Evolutionary conservation across 768 basidiomycete species (phyloP).

Genomic region (Lyophyllum shimeji): DNA sequence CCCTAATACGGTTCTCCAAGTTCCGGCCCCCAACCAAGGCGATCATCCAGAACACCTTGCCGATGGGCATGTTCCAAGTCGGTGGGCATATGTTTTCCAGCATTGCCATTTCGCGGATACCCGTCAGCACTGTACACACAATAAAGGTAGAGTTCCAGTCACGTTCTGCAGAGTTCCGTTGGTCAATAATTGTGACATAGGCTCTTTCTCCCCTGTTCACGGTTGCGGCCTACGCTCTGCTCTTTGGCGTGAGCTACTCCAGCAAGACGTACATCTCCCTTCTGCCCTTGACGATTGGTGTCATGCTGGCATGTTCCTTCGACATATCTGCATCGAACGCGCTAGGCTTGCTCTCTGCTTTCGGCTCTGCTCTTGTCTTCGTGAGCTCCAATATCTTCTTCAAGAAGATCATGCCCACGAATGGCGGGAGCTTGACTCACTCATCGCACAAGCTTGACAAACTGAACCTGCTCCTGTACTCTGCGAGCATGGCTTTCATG

Average conservation of each 20-base stretch:
- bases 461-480: slow-evolving; percentile 93
- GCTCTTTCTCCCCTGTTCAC: slow-evolving; percentile 97
- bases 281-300: slow-evolving; percentile 91
- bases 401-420: slow-evolving; percentile 94
- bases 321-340: slow-evolving; percentile 87
- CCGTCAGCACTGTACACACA: slow-evolving; percentile 97
- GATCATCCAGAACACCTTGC: slow-evolving; percentile 78
- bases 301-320: slow-evolving; percentile 96
- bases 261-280: slow-evolving; percentile 89
- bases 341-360: slow-evolving; percentile 89
- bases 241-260: slow-evolving; percentile 94
- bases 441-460: slow-evolving; percentile 88
- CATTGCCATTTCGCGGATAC: slow-evolving; percentile 94
- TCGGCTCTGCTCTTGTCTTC: slow-evolving; percentile 95
- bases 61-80: slow-evolving; percentile 98
- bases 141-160: slow-evolving; percentile 74
- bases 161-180: neutral
- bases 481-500: slow-evolving; percentile 89
- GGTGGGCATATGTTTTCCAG: slow-evolving; percentile 98
- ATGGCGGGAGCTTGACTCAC: slow-evolving; percentile 36
- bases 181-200: slow-evolving; percentile 37
- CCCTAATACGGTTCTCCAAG: slow-evolving; percentile 62
- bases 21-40: slow-evolving; percentile 69
- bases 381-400: slow-evolving; percentile 99
- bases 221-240: slow-evolving; percentile 89